Evolutionary conservation across 768 basidiomycete genomes (phyloP).

Genomic region (Zangia roseola): DNA sequence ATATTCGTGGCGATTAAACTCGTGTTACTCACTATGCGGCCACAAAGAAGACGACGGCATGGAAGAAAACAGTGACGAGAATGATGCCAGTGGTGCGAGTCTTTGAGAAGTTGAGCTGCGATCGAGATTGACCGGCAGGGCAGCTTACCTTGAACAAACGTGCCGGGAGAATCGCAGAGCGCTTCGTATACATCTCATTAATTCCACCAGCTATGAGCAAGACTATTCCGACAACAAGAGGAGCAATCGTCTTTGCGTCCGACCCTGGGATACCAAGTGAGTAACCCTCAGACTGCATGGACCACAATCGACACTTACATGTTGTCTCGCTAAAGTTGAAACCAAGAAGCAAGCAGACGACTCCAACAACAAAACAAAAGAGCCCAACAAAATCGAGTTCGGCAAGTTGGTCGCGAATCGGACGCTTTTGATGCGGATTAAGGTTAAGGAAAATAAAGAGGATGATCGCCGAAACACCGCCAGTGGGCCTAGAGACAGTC

Average conservation of each 20-base stretch:
- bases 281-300: not conserved
- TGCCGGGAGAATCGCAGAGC: constrained; percentile 72
- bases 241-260: constrained; percentile 55
- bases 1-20: not conserved
- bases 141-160: constrained; percentile 63
- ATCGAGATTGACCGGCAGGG: not conserved
- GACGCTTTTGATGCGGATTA: constrained; percentile 66
- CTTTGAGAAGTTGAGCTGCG: constrained; percentile 29
- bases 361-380: constrained; percentile 56
- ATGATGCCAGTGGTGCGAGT: constrained; percentile 72
- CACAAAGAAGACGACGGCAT: constrained; percentile 62
- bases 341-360: constrained; percentile 69
- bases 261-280: constrained; percentile 44
- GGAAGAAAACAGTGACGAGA: constrained; percentile 57
- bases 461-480: constrained; percentile 58
- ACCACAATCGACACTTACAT: constrained; percentile 45
- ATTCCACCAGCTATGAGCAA: constrained; percentile 50
- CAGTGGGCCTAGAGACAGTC: constrained; percentile 57
- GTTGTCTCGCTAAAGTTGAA: constrained; percentile 67
- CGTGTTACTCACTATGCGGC: constrained; percentile 29
- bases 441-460: constrained; percentile 76
- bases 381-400: constrained; percentile 77
- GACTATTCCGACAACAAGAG: constrained; percentile 57
- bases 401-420: constrained; percentile 53
- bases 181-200: constrained; percentile 60